phyloP scores from a whole-genome alignment of 345 rosid species.

The Hypericum perforatum region DNA sequence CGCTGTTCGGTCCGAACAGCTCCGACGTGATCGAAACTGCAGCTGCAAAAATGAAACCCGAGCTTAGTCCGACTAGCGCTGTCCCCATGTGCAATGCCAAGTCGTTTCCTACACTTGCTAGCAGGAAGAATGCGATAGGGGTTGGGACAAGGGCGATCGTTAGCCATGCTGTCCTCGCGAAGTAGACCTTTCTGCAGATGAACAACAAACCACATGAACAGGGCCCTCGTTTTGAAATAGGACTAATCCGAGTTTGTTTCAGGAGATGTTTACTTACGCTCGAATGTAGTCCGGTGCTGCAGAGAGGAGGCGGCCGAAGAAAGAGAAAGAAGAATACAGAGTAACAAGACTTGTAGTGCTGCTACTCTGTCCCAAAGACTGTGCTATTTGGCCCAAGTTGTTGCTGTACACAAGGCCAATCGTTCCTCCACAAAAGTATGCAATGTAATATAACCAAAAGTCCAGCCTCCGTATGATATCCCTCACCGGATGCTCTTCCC shows the following conservation, averaged over 20 bases:
- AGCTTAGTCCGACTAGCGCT: slow-evolving; percentile 68
- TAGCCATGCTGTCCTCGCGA: slow-evolving; percentile 93
- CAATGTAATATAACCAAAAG: slow-evolving; percentile 78
- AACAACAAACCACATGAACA: too few species aligned
- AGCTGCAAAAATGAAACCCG: slow-evolving; percentile 91
- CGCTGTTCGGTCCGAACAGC: slow-evolving; percentile 81
- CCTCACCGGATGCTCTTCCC: slow-evolving; percentile 55
- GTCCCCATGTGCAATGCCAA: slow-evolving; percentile 51
- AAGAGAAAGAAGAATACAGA: slow-evolving; percentile 83
- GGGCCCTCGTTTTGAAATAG: background rate
- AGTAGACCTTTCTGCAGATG: slow-evolving; percentile 60
- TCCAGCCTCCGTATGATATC: slow-evolving; percentile 60
- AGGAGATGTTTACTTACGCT: slow-evolving; percentile 35
- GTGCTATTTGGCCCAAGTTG: slow-evolving; percentile 89
- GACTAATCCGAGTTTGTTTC: background rate
- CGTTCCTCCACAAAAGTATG: slow-evolving; percentile 90
- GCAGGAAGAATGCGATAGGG: slow-evolving; percentile 67
- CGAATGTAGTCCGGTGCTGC: slow-evolving; percentile 86
- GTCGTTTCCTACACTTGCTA: slow-evolving; percentile 40
- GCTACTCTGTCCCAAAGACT: slow-evolving; percentile 58
- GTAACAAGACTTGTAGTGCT: slow-evolving; percentile 61
- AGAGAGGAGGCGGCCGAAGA: slow-evolving; percentile 90
- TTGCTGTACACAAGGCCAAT: slow-evolving; percentile 95
- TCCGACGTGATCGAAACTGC: slow-evolving; percentile 92
- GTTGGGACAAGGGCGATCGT: slow-evolving; percentile 73